A percentile compares a stretch with the other conserved stretches of the same genome.
Evolutionary conservation across 2,329 filamentous ascomycete species (phyloP).

Genomic region (Trichoderma koningii): DNA sequence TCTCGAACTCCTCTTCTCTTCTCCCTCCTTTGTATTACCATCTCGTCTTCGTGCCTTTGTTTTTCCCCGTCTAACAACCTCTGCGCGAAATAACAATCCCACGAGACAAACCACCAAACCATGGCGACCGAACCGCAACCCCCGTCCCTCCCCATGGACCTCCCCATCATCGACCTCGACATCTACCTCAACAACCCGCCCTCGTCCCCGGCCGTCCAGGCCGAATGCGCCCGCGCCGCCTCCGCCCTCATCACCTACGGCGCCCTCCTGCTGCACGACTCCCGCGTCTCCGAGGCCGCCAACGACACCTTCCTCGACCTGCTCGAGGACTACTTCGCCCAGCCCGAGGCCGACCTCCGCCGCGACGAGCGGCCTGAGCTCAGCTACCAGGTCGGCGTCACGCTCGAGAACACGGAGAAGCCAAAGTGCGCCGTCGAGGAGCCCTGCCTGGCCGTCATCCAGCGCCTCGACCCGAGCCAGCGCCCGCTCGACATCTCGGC

Average conservation of each 20-base stretch:
- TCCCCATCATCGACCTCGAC: slow-evolving; percentile 62
- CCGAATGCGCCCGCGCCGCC: slow-evolving; percentile 57
- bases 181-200: slow-evolving; percentile 51
- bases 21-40: too few species aligned
- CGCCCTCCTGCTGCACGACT: slow-evolving; percentile 61
- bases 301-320: slow-evolving; percentile 62
- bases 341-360: slow-evolving; percentile 50
- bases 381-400: slow-evolving; percentile 63
- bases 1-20: neutral
- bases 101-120: neutral
- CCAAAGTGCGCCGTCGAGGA: slow-evolving; percentile 65
- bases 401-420: slow-evolving; percentile 64
- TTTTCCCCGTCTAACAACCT: too few species aligned
- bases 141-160: slow-evolving; percentile 50
- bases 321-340: slow-evolving; percentile 66
- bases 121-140: slow-evolving; percentile 23
- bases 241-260: slow-evolving; percentile 61
- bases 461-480: slow-evolving; percentile 55
- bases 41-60: neutral
- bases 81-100: neutral
- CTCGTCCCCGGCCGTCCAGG: slow-evolving; percentile 47
- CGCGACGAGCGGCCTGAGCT: slow-evolving; percentile 59
- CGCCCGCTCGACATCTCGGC: slow-evolving; percentile 59
- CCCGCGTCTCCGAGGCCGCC: slow-evolving; percentile 57
- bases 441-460: slow-evolving; percentile 60